Evolutionary conservation across 306 rosid species (phyloP).

Genomic region (Cicer judaicum): DNA sequence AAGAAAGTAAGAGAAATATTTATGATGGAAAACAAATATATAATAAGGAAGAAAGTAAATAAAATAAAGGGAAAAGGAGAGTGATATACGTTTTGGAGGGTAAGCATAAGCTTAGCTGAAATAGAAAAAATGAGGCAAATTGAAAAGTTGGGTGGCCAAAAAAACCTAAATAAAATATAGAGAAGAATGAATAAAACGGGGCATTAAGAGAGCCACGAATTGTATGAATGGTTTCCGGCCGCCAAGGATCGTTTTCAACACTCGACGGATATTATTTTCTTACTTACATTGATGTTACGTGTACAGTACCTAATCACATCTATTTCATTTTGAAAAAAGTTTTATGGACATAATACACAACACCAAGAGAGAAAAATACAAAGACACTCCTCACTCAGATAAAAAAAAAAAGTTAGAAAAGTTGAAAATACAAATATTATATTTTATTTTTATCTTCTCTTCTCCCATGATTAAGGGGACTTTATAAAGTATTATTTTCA

Average conservation of each 20-base stretch:
- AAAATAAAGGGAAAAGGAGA: neutral
- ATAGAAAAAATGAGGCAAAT: neutral
- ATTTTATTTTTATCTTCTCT: too few species aligned
- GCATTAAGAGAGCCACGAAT: conserved; percentile 47
- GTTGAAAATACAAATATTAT: too few species aligned
- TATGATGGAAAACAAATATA: neutral
- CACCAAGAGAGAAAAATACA: too few species aligned
- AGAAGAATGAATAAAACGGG: conserved; percentile 26
- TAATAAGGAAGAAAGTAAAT: neutral
- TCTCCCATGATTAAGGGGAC: too few species aligned
- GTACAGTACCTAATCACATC: neutral
- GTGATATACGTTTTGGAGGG: conserved; percentile 40
- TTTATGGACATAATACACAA: too few species aligned
- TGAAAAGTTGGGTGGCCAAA: neutral
- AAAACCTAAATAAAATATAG: neutral
- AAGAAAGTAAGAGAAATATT: neutral
- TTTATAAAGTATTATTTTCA: too few species aligned
- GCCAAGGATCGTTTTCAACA: conserved; percentile 48
- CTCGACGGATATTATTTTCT: neutral
- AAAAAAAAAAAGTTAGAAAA: too few species aligned
- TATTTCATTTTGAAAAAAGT: neutral
- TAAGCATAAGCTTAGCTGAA: conserved; percentile 18
- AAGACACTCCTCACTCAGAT: too few species aligned
- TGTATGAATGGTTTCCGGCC: conserved; percentile 49
- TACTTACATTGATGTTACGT: conserved; percentile 5